Percentiles rank a stretch among this genome's conserved stretches.
These are phyloP conservation scores for Themeda triandra DNA, from an alignment of 176 grass and related monocot species.

Conservation along the genomic window DNA sequence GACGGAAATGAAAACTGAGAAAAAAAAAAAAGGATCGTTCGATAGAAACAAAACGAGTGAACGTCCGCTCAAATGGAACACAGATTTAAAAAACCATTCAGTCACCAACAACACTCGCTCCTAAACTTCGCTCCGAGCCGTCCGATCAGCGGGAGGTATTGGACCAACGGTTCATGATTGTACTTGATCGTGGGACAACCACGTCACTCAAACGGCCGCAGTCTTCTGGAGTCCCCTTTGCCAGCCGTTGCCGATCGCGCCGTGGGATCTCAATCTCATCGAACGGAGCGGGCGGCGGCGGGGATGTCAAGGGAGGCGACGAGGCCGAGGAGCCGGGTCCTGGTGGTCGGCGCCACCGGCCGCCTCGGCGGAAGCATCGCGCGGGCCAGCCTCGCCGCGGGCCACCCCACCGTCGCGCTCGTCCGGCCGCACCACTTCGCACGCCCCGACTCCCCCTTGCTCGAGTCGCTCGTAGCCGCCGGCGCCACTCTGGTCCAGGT, in stretches of 20 bases:
- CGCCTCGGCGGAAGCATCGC: conserved; percentile 56
- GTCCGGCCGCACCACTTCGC: conserved; percentile 56
- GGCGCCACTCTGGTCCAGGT: conserved; percentile 73
- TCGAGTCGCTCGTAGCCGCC: conserved; percentile 49
- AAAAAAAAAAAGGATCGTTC: too few species aligned
- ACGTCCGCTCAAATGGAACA: too few species aligned
- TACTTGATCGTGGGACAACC: not conserved
- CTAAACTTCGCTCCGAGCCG: not conserved
- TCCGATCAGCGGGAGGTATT: not conserved
- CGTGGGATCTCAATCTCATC: not conserved
- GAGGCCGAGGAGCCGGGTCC: conserved; percentile 58
- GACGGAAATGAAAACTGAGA: too few species aligned
- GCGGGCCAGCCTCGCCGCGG: conserved; percentile 55
- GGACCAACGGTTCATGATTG: not conserved
- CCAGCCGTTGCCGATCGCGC: not conserved
- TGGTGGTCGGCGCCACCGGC: conserved; percentile 84
- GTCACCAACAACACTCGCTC: too few species aligned
- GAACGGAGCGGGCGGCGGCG: not conserved
- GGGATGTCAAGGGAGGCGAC: conserved; percentile 22
- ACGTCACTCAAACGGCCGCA: not conserved
- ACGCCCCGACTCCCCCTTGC: not conserved
- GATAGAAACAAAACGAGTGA: too few species aligned
- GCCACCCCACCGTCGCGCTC: conserved; percentile 66
- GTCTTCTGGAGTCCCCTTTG: not conserved
- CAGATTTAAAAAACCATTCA: too few species aligned